Evolutionary conservation across 192 early-diverging fungal genomes (phyloP), one percentile per base, ranked within the genome.

Genomic region (Gonapodya prolifera): DNA sequence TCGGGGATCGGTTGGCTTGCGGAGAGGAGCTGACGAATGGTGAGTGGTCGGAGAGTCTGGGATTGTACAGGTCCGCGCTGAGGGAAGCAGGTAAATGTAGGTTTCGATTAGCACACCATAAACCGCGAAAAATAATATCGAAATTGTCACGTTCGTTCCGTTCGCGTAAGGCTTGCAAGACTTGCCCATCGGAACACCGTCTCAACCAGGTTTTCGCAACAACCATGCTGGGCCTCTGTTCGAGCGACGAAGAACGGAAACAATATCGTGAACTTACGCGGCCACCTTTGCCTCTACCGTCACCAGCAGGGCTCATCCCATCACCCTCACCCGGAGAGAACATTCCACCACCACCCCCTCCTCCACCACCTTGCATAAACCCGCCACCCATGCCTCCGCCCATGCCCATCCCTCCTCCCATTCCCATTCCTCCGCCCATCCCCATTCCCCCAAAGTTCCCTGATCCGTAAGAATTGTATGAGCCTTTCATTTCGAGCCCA

Each of bases 31-130:
- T 94, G 92, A 80, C 92, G 93, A 80, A 95, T 89, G 17, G 93
- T 93, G 29, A 96, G 91, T 28, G 93, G 93, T 29, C 93, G 88
- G 17, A 95, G 84, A 0, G 91, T 87, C 75, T 94, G 90, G 79
- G 45, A 61, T 61, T 87, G 18, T 29, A 32, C 2, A 29, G 32
- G 71, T 2, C 71, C 28, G 71, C 28, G 32, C 32, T 73, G 71
- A 32, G 2, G 71, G 71, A 73, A 29, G 16, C 8, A 32, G 71
- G 31, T 30, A 8, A 61, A 23, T 8, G 23, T 61, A 16, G 45
- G 45, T 61, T 8, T 8, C 45, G 45, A 61, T 61, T 8, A 61
- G 23, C 8, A 61, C 45, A 61, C 23, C 45, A 61, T 23, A 61
- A 61, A 61, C 8, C 8, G 45, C 23, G 45, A 16, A 23, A 61